phyloP scores from a whole-genome alignment of 805 yeast species.

The Komagataella phaffii region DNA sequence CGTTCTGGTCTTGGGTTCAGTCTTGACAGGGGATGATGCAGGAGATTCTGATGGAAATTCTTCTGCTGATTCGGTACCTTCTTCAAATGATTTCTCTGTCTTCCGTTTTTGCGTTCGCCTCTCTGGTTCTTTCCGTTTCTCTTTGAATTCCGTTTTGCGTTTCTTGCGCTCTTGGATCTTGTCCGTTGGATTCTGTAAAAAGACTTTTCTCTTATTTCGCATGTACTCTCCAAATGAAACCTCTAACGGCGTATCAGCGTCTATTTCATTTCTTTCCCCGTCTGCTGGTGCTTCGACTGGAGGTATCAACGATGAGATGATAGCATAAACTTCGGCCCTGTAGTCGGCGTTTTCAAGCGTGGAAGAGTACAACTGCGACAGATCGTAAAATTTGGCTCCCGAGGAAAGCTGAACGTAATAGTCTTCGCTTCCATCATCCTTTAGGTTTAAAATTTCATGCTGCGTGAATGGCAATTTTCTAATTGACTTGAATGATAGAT shows the following conservation, averaged over 20 bases:
- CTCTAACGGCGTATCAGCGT: conserved; percentile 30
- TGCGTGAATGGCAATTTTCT: background rate
- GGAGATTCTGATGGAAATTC: background rate
- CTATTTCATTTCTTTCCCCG: conserved; percentile 11
- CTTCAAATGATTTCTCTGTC: background rate
- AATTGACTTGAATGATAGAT: conserved; percentile 25
- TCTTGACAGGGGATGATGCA: background rate
- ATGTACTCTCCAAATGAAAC: conserved; percentile 26
- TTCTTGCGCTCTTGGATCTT: background rate
- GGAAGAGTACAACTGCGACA: background rate
- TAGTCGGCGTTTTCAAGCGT: background rate
- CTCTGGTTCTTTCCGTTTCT: conserved; percentile 5
- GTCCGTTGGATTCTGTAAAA: conserved; percentile 9
- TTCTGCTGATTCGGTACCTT: background rate
- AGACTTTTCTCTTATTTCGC: conserved; percentile 20
- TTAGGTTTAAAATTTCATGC: background rate
- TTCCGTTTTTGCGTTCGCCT: conserved; percentile 7
- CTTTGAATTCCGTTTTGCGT: background rate
- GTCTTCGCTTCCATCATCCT: background rate
- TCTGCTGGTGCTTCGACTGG: background rate
- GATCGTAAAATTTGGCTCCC: background rate
- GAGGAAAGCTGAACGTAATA: background rate
- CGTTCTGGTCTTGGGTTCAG: background rate
- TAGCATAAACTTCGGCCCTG: background rate
- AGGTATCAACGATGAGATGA: background rate